Conservation (phyloP, 1,284 basidiomycete species). For the Meripilus lineatus region DNA sequence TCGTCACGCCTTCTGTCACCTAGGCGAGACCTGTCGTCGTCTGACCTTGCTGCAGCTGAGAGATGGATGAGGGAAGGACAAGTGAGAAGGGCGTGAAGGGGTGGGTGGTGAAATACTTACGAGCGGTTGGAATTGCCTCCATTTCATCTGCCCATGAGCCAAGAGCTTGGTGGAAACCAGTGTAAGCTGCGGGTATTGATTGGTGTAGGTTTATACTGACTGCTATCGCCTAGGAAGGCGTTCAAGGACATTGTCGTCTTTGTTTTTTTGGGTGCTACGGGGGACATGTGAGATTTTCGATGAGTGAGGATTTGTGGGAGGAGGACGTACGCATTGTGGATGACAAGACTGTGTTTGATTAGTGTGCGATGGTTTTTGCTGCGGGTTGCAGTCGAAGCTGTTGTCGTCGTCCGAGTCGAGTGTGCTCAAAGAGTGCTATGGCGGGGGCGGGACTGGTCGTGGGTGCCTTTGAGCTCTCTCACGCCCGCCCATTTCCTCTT, state of each 20-base stretch:
- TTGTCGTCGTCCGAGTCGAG: background rate
- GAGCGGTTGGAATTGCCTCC: constrained; percentile 84
- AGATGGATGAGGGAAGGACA: constrained; percentile 16
- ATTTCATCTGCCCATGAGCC: constrained; percentile 98
- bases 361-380: no score
- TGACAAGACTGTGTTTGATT: no score
- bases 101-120: no score
- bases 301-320: background rate
- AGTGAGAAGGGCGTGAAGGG: constrained; percentile 11
- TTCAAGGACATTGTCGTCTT: constrained; percentile 89
- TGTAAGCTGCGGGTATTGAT: background rate
- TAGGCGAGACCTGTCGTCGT: constrained; percentile 46
- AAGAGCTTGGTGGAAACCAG: constrained; percentile 53
- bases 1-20: constrained; percentile 58
- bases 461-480: no score
- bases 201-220: constrained; percentile 40
- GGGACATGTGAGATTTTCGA: constrained; percentile 2
- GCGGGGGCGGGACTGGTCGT: constrained; percentile 6
- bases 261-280: constrained; percentile 77
- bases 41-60: constrained; percentile 56
- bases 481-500: background rate
- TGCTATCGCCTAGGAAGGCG: constrained; percentile 81
- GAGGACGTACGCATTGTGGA: constrained; percentile 28
- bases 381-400: constrained; percentile 1
- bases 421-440: background rate